Evolutionary conservation across 306 rosid genomes (phyloP), one percentile per base, ranked within the genome.

Genomic region (Comarum palustre): DNA sequence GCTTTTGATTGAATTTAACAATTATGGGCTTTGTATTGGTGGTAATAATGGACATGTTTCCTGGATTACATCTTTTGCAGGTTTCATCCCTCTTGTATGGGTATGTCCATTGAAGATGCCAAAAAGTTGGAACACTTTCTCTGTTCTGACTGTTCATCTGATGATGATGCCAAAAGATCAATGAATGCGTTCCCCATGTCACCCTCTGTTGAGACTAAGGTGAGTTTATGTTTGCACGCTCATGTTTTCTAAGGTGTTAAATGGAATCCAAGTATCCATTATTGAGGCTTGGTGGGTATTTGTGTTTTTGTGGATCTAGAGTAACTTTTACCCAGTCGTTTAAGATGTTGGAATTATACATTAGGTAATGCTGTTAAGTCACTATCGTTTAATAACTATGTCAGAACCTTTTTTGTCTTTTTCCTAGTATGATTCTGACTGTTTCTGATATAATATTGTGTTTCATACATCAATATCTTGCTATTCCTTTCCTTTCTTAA

Each of bases 51-150:
- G 71, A 24, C 42, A 75, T 25, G 79, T 12, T 68, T 66, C 72
- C 39, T 43, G 20, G 69, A n/a, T 66, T 24, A 51, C 61, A 16
- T n/a, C 2, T 77, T 60, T 80, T 76, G 73, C 82, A 86, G 90
- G 90, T 86, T 83, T 75, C 90, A 84, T 86, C 90, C 90, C 34
- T 86, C 90, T 60, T 86, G 90, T 74, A 83, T 86, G 88, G 86
- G 86, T 64, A 86, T 86, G 90, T 70, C 87, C 75, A 86, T 86
- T 74, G 90, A 86, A 81, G 90, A 86, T 31, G 88, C 90, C 19
- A 86, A 86, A 58, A 83, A 86, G 76, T 82, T 84, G 88, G 90
- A 86, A 20, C 84, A 78, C 65, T 86, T 86, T 63, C 57, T 84
- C 51, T 86, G 90, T 68, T 81, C 90, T 11, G 88, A 84, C 38